Conservation (phyloP, 129 eudicot species). For the Chrysanthemum seticuspe region DNA sequence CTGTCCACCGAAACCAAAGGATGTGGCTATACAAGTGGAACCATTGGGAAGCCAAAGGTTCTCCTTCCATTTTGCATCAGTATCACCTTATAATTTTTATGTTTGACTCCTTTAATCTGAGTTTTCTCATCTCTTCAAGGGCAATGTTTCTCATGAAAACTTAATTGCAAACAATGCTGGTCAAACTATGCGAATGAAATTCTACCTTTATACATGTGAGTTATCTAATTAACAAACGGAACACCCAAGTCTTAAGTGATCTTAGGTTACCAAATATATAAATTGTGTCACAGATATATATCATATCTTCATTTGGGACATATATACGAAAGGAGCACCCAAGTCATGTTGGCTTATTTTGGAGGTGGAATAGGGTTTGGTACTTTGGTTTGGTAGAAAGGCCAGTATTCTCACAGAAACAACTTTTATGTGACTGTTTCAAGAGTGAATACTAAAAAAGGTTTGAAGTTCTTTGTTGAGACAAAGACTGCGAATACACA, state of each 20-base stretch:
- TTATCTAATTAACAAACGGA: not conserved
- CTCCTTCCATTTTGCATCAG: constrained; percentile 7
- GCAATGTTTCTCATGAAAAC: constrained; percentile 74
- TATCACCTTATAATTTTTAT: not conserved
- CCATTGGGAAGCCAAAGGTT: constrained; percentile 96
- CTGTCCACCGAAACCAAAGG: constrained; percentile 71
- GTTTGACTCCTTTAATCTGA: not conserved
- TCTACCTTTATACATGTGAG: constrained; percentile 75
- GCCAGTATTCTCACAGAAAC: no score
- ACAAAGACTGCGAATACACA: no score
- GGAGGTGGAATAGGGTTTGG: constrained; percentile 74
- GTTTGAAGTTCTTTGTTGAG: no score
- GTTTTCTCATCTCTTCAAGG: constrained; percentile 33
- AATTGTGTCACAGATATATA: constrained; percentile 42
- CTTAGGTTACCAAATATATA: not conserved
- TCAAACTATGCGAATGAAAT: constrained; percentile 36
- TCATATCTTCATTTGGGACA: constrained; percentile 89
- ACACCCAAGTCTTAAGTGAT: not conserved
- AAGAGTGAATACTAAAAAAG: no score
- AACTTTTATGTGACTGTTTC: no score
- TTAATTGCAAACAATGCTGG: constrained; percentile 70
- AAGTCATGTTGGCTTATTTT: constrained; percentile 42
- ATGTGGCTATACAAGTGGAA: constrained; percentile 90
- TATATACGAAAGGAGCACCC: constrained; percentile 60
- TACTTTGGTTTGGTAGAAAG: no score